A percentile compares a stretch with the other conserved stretches of the same genome.
Evolutionary conservation across 306 rosid species (phyloP).

Genomic region (Abrus precatorius): DNA sequence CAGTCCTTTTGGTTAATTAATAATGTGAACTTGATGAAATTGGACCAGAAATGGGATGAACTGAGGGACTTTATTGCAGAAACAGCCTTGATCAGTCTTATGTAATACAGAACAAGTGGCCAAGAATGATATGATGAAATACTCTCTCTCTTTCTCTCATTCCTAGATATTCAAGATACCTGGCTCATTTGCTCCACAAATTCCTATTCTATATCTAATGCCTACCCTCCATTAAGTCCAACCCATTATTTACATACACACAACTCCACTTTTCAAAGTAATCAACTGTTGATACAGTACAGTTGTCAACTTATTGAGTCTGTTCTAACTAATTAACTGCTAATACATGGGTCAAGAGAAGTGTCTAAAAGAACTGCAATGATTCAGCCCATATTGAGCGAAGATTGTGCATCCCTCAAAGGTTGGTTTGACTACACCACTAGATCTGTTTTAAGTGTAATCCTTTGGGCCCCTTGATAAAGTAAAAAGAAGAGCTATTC

Average conservation of each 20-base stretch:
- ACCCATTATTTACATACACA: neutral
- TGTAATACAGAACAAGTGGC: neutral
- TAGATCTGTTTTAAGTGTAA: slow-evolving; percentile 10
- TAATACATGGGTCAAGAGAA: neutral
- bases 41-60: neutral
- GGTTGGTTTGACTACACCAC: neutral
- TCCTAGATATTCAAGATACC: no score
- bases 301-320: neutral
- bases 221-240: neutral
- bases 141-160: no score
- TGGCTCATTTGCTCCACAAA: no score
- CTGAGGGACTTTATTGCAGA: neutral
- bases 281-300: neutral
- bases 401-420: neutral
- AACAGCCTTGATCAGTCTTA: neutral
- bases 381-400: neutral
- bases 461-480: slow-evolving; percentile 12
- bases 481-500: neutral
- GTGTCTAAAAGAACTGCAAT: neutral
- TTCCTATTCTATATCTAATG: no score
- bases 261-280: neutral
- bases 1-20: slow-evolving; percentile 25
- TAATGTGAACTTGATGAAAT: neutral
- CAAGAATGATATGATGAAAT: neutral
- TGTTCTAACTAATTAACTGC: neutral